Evolutionary conservation across 805 yeast genomes (phyloP).

Genomic region (Saccharomyces jurei): DNA sequence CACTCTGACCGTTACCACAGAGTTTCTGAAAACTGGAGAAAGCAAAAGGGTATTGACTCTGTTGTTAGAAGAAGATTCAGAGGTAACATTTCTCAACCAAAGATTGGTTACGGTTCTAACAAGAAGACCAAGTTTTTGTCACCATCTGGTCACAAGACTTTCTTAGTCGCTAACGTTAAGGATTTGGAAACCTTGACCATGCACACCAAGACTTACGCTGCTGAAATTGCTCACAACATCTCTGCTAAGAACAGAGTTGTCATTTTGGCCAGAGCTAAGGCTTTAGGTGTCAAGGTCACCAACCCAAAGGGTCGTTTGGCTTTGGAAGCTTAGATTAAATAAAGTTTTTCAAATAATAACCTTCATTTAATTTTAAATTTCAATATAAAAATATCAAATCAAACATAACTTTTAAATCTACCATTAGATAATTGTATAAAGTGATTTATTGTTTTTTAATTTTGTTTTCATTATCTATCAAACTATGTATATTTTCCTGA

Average conservation of each 20-base stretch:
- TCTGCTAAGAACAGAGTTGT: slow-evolving; percentile 97
- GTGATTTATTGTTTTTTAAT: neutral
- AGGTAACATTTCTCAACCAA: slow-evolving; percentile 98
- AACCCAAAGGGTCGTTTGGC: slow-evolving; percentile 98
- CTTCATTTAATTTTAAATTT: neutral
- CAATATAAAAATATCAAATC: neutral
- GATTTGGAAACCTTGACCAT: slow-evolving; percentile 92
- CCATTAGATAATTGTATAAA: neutral
- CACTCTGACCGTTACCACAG: slow-evolving; percentile 99
- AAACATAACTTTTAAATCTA: neutral
- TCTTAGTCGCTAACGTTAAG: slow-evolving; percentile 83
- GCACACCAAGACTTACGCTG: slow-evolving; percentile 98
- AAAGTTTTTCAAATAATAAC: neutral
- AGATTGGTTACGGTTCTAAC: slow-evolving; percentile 99
- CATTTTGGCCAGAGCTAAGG: slow-evolving; percentile 93
- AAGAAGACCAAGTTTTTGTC: slow-evolving; percentile 92
- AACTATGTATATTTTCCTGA: neutral
- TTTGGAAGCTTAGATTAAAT: slow-evolving; percentile 61
- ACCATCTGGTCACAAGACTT: slow-evolving; percentile 98
- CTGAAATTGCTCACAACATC: slow-evolving; percentile 98
- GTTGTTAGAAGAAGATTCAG: slow-evolving; percentile 99
- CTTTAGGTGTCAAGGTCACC: slow-evolving; percentile 97
- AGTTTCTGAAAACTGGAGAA: slow-evolving; percentile 99
- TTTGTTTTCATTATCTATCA: neutral
- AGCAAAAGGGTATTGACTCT: slow-evolving; percentile 99